These are phyloP conservation scores for Phytophthora boehmeriae DNA, from an alignment of 352 stramenopile genomes.

Conservation along the genomic window DNA sequence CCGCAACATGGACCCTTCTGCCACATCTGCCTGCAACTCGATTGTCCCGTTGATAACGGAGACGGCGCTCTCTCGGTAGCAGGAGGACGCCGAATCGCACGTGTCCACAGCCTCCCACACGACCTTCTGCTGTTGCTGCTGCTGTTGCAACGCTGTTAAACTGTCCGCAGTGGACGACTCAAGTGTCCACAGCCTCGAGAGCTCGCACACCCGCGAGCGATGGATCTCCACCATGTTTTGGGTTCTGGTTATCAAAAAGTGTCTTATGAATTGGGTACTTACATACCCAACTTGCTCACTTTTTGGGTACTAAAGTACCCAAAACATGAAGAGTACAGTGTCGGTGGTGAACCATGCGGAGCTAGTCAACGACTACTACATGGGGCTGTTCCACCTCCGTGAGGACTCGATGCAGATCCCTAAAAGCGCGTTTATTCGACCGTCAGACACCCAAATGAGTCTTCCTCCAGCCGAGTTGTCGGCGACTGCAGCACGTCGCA, in stretches of 20 bases:
- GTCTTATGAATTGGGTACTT: too few species aligned
- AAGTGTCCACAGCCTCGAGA: conserved; percentile 38
- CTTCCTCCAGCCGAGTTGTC: conserved; percentile 1
- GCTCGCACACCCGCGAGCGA: conserved; percentile 36
- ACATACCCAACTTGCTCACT: too few species aligned
- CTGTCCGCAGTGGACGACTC: conserved; percentile 14
- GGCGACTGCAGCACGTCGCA: conserved; percentile 26
- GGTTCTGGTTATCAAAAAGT: too few species aligned
- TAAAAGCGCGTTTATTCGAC: conserved; percentile 25
- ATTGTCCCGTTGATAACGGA: conserved; percentile 17
- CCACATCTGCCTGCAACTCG: conserved; percentile 9
- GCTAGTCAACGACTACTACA: conserved; percentile 64
- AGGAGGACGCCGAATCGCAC: conserved; percentile 18
- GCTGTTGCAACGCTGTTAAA: conserved; percentile 23
- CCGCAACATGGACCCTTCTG: conserved; percentile 5
- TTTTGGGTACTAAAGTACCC: too few species aligned
- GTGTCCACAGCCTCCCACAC: conserved; percentile 20
- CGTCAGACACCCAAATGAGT: conserved; percentile 5
- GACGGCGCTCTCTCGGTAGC: conserved; percentile 16
- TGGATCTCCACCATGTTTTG: conserved; percentile 36
- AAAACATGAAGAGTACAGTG: conserved; percentile 27
- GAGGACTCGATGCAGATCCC: conserved; percentile 41
- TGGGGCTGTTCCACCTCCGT: conserved; percentile 27
- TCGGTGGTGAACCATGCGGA: conserved; percentile 51
- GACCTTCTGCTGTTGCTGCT: conserved; percentile 9